Evolutionary conservation across 2,329 filamentous ascomycete genomes (phyloP).

Genomic region (Aspergillus costaricaensis): DNA sequence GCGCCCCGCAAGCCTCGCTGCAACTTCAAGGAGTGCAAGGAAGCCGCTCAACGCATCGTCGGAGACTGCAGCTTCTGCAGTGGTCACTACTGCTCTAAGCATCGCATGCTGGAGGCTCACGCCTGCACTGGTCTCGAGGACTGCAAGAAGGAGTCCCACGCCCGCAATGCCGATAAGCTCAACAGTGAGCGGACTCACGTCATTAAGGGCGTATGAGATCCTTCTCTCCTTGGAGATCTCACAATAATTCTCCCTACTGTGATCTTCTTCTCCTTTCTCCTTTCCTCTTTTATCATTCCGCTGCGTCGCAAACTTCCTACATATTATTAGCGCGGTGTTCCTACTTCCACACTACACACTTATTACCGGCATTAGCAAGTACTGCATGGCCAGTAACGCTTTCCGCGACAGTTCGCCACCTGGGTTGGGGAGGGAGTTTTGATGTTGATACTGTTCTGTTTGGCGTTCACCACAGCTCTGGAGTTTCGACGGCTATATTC

Average conservation of each 20-base stretch:
- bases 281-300: background rate
- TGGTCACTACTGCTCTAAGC: slow-evolving; percentile 92
- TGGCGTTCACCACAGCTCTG: slow-evolving; percentile 28
- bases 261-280: slow-evolving; percentile 11
- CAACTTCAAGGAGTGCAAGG: slow-evolving; percentile 85
- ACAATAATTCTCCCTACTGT: slow-evolving; percentile 13
- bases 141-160: slow-evolving; percentile 96
- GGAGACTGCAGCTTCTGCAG: slow-evolving; percentile 95
- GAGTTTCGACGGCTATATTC: slow-evolving; percentile 21
- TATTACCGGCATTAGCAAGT: slow-evolving; percentile 17
- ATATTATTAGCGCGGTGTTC: slow-evolving; percentile 41
- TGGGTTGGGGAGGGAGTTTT: slow-evolving; percentile 16
- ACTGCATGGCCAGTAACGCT: slow-evolving; percentile 15
- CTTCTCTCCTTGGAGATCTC: background rate
- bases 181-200: slow-evolving; percentile 91
- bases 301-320: slow-evolving; percentile 16
- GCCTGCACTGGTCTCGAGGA: slow-evolving; percentile 91
- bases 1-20: slow-evolving; percentile 68
- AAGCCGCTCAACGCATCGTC: slow-evolving; percentile 85
- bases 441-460: slow-evolving; percentile 17
- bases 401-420: slow-evolving; percentile 12
- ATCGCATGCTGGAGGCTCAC: slow-evolving; percentile 91
- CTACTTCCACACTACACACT: slow-evolving; percentile 4
- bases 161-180: slow-evolving; percentile 88
- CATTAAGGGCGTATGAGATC: slow-evolving; percentile 79